Percentiles rank a stretch among this genome's conserved stretches.
Conservation (phyloP, 2,329 filamentous ascomycete species). For the Pseudocercospora musae region DNA sequence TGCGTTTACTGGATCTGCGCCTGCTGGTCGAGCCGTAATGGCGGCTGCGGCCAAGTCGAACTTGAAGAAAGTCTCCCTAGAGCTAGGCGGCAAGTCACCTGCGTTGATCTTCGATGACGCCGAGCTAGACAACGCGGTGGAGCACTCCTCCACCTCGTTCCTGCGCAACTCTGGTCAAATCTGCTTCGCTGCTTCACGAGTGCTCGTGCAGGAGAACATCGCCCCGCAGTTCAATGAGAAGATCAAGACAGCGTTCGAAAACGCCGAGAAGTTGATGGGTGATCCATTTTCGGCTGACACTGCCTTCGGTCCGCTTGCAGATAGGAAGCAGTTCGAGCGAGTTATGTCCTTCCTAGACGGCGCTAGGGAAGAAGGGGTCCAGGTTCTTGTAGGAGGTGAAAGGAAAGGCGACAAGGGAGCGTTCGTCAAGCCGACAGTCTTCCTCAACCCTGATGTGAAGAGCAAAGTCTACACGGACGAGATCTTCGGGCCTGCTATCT, state of each 20-base stretch:
- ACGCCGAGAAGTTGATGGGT: constrained; percentile 24
- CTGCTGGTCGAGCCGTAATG: constrained; percentile 55
- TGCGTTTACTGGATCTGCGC: constrained; percentile 71
- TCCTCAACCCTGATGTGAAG: constrained; percentile 2
- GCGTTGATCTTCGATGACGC: constrained; percentile 32
- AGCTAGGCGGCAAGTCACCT: constrained; percentile 31
- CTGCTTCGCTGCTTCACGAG: constrained; percentile 31
- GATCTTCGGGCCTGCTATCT: constrained; percentile 38
- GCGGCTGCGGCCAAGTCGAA: constrained; percentile 23
- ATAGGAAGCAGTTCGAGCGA: constrained; percentile 46
- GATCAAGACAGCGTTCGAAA: constrained; percentile 33
- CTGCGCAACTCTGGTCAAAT: constrained; percentile 20
- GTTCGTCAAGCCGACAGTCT: constrained; percentile 14
- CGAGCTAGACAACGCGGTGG: constrained; percentile 26
- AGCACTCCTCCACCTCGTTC: constrained; percentile 3
- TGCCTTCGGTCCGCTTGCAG: constrained; percentile 49
- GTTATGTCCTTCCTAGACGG: constrained; percentile 32
- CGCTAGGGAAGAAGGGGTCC: constrained; percentile 20
- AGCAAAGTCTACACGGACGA: constrained; percentile 31
- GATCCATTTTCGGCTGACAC: constrained; percentile 28
- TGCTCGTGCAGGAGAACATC: constrained; percentile 39
- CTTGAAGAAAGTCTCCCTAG: constrained; percentile 25
- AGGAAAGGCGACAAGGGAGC: constrained; percentile 35
- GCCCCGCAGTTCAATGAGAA: constrained; percentile 46
- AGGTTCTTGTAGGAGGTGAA: constrained; percentile 24